Evolutionary conservation across 768 basidiomycete genomes (phyloP), one percentile per base, ranked within the genome.

Genomic region (Cyclocybe cylindracea): DNA sequence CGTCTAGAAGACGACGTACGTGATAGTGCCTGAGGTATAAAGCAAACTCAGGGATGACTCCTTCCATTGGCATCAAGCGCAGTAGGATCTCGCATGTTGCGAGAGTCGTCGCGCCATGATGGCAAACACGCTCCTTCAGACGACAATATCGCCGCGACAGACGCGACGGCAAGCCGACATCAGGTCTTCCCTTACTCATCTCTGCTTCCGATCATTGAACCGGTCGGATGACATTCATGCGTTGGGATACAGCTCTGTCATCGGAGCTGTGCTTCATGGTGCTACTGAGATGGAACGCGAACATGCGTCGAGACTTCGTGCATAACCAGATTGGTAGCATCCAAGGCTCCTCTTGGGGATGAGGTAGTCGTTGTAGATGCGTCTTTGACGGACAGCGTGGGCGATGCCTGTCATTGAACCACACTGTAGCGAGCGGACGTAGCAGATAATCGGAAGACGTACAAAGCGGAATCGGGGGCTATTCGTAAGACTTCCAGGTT

Each of bases 101-200:
- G 8, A 75, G 58, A 10, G 71, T 58, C 2, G 65, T 64, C 1
- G 66, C 54, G 2, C n/a, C n/a, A 69, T 58, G 14, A 56, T 50
- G 1, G 66, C 54, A 44, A 64, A 70, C 6, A 70, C 1, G 61
- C 59, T 6, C 58, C 59, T 18, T 65, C 59, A 7, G 67, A n/a
- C 67, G 35, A 73, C n/a, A 60, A 48, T 68, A 63, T 9, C 59
- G 54, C 11, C 81, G 35, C 71, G 74, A 48, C 76, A 78, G 10
- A 72, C 62, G 2, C 76, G 71, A 13, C 78, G 69, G 18, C 41
- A 72, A 74, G 6, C 70, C 71, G 48, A 71, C 35, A 67, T 24
- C 3, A 65, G 45, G 45, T 70, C 66, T 14, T 53, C 1, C 63
- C 39, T 46, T 52, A 42, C 24, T 54, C 18, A 53, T 57, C 19